Evolutionary conservation across 345 rosid species (phyloP), one percentile per base, ranked within the genome.

Genomic region (Syzygium jambos): DNA sequence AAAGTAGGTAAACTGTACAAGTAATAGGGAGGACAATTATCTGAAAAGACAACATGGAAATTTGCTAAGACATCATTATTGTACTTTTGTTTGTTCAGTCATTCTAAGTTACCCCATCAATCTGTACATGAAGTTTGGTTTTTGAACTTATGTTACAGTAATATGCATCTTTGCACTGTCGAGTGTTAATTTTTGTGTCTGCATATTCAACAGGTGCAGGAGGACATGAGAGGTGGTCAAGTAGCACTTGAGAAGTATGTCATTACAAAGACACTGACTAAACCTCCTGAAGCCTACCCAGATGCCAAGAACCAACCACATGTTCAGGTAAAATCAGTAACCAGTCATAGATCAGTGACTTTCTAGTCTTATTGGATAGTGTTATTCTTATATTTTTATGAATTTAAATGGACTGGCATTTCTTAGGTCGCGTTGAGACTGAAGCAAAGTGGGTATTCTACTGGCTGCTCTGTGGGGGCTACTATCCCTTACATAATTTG

Each of bases 221-320:
- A 95, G 89, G 97, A 98, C 56, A 95, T 96, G 98, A 95, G 98
- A 93, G 94, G 90, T 89, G 99, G 99, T 86, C 95, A 95, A 93
- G 95, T 95, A 85, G 93, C 90, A 57, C 99, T 98, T 86, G 98
- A 96, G 93, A 95, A 96, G 91, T 98, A 98, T 89, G 92, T 96
- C 88, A 98, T 98, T 89, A 95, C 99, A 89, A 98, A 96, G 95
- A 90, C 98, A 89, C 92, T 98, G 92, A 98, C 99, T 87, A 98
- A 96, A 89, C 95, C 96, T 57, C 98, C 98, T 82, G 97, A 94
- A 94, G 96, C 98, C 83, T 98, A 98, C 91, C 97, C 98, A 84
- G 99, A 98, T 94, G 95, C 96, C 89, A 96, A 93, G 93, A 96
- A 94, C 90, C 99, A 96, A 88, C 99, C 99, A 43, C 99, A 98